These are phyloP conservation scores for Nepenthes mirabilis DNA, from an alignment of 148 eudicot genomes.

Conservation along the genomic window DNA sequence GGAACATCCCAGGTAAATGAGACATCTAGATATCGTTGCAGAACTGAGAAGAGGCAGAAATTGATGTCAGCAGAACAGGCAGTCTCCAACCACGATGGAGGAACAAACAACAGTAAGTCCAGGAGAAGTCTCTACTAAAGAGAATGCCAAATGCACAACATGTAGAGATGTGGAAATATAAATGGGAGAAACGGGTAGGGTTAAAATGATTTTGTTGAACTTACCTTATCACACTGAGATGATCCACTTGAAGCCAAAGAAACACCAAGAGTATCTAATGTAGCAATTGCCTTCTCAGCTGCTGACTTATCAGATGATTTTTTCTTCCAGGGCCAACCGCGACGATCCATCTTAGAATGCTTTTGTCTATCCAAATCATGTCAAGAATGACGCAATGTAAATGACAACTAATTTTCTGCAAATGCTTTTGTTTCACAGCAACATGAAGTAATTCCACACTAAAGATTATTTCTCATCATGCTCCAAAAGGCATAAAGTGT, in stretches of 20 bases:
- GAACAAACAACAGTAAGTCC: too few relatives aligned
- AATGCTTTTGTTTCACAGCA: too few relatives aligned
- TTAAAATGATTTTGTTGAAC: conserved; percentile 1
- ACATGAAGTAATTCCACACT: too few relatives aligned
- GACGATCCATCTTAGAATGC: conserved; percentile 53
- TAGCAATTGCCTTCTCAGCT: conserved; percentile 41
- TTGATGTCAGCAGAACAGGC: too few relatives aligned
- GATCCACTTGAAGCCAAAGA: conserved; percentile 23
- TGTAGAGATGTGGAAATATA: background rate
- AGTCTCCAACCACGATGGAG: too few relatives aligned
- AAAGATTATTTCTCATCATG: too few relatives aligned
- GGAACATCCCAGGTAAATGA: too few relatives aligned
- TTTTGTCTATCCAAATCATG: conserved; percentile 3
- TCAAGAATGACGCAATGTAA: too few relatives aligned
- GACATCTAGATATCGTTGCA: too few relatives aligned
- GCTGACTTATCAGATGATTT: conserved; percentile 68
- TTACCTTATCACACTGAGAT: conserved; percentile 50
- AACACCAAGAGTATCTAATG: conserved; percentile 35
- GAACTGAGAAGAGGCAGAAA: too few relatives aligned
- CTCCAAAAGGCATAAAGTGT: too few relatives aligned
- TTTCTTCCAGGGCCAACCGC: conserved; percentile 85
- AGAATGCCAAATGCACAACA: background rate
- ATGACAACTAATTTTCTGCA: too few relatives aligned
- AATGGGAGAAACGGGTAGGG: background rate
- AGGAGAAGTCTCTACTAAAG: background rate